Evolutionary conservation across 1,284 basidiomycete species (phyloP), one percentile per base, ranked within the genome.

Genomic region (Ustilago trichophora): DNA sequence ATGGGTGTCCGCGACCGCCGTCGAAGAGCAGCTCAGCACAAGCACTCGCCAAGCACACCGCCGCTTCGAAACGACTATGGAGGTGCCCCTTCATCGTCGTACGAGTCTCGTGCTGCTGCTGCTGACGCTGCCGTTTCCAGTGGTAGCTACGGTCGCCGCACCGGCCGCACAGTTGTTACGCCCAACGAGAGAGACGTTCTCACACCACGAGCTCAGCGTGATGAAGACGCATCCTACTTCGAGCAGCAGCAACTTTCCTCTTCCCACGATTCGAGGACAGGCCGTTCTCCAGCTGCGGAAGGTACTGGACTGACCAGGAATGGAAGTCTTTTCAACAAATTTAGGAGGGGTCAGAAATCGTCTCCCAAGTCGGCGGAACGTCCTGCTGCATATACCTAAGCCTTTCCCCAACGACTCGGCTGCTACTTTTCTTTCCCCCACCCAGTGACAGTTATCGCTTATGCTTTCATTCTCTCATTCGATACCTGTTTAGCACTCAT

Each of bases 41-140:
- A 58, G 29, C 66, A 70, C 49, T 72, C 69, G 26, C 74, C 74
- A 11, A 69, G 60, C 34, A 66, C 67, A 7, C 74, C 73, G 12
- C 67, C 68, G 1, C 18, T 55, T 31, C 56, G 60, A 15, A 44
- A 37, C 31, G 49, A 60, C 13, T 35, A 46, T 12, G 22, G 15
- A 15, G 34, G 25, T 15, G 37, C 29, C 10, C 6, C 34, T 18
- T 33, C n/a, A n/a, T n/a, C 37, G 7, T 35, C 48, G 10, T 56
- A 63, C 38, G 60, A 64, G 0, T 49, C 55, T 16, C 55, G 62
- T 18, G 65, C 57, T 27, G 57, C 65, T 16, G 54, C 54, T 15
- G 65, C 59, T 19, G 59, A 57, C 11, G 65, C 65, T 19, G 46
- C 49, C 12, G 54, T 52, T 40, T 40, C 31, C 16, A 51, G 41